These are phyloP conservation scores for Stephania japonica DNA, from an alignment of 164 flowering plant genomes.

Conservation along the genomic window DNA sequence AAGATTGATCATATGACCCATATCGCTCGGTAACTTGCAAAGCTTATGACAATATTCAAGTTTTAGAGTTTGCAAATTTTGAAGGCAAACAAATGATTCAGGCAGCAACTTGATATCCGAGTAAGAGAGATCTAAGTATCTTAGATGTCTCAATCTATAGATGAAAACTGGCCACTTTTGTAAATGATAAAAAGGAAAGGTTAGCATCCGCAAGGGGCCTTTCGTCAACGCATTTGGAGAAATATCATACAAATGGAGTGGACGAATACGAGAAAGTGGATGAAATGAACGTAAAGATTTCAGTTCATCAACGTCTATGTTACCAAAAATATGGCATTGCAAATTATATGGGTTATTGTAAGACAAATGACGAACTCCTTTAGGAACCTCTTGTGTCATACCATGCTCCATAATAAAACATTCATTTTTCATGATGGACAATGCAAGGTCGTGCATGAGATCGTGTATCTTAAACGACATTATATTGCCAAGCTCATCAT, in stretches of 20 bases:
- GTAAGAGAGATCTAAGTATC: not conserved
- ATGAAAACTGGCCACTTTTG: not conserved
- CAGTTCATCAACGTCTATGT: not conserved
- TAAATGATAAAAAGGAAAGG: not conserved
- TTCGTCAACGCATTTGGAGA: not conserved
- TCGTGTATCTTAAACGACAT: conserved; percentile 2
- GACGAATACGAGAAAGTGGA: not conserved
- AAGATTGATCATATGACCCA: not conserved
- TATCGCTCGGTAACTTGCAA: not conserved
- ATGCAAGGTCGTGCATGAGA: not conserved
- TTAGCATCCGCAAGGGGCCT: not conserved
- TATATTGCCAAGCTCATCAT: conserved; percentile 1
- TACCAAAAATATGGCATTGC: not conserved
- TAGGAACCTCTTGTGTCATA: not conserved
- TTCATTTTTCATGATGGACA: not conserved
- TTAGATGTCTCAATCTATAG: not conserved
- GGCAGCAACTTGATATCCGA: too few relatives aligned
- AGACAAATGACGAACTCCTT: not conserved
- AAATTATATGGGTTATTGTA: too few relatives aligned
- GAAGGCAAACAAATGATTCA: not conserved
- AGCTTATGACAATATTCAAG: not conserved
- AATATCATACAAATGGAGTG: not conserved
- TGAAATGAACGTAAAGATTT: not conserved
- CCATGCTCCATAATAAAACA: not conserved
- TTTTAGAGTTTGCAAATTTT: conserved; percentile 6